Base-by-base conservation (phyloP, 2,329 filamentous ascomycete species). In the Westerdykella aurantiaca region DNA sequence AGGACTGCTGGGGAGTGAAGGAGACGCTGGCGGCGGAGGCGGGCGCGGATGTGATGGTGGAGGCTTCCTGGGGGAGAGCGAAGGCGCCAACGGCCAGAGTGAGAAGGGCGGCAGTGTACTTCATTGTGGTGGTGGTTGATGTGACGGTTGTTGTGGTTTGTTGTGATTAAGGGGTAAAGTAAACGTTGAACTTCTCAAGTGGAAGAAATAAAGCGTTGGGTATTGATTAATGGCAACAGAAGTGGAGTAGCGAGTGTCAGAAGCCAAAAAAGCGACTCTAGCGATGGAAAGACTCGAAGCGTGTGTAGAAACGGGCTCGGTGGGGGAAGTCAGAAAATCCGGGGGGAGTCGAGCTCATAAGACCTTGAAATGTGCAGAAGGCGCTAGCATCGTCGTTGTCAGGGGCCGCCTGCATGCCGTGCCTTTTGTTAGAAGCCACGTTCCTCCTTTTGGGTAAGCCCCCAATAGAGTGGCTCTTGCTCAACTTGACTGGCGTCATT, bases 61-160 rank as follows among this genome's bases (percentile, higher is more conserved):
- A 54, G 10, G 66, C 55, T 40, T 70, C 58, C 53, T 73, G 67
- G 45, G 63, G 64, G 45, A 60, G 42, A 39, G 73, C 72, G 43
- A 69, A 63, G 39, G 62, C 72, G 52, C 72, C 58, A 52, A 67
- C 69, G 52, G 69, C 59, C 49, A 78, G 64, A 48, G 70, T 65
- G 49, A 76, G 52, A 52, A 72, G 62, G 51, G 72, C 49, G 47
- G 70, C 46, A 47, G 63, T 67, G 67, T 72, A 69, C 29, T 69
- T 69, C 68, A 70, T 70, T 44, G 48, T 69, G 61, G 42, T 49
- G 41, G 34, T 17, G 3, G 41, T 29, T 29, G 25, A 10, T 9
- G 25, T 29, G 7, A 12, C 11, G 4, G 7, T 12, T 9, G 25
- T 29, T 39, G 40, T n/a, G 5, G 34, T 35, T 35, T 35, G 14